A percentile compares a stretch with the other conserved stretches of the same genome.
Evolutionary conservation across 2,329 filamentous ascomycete species (phyloP).

Genomic region (Grosmannia penicillata): DNA sequence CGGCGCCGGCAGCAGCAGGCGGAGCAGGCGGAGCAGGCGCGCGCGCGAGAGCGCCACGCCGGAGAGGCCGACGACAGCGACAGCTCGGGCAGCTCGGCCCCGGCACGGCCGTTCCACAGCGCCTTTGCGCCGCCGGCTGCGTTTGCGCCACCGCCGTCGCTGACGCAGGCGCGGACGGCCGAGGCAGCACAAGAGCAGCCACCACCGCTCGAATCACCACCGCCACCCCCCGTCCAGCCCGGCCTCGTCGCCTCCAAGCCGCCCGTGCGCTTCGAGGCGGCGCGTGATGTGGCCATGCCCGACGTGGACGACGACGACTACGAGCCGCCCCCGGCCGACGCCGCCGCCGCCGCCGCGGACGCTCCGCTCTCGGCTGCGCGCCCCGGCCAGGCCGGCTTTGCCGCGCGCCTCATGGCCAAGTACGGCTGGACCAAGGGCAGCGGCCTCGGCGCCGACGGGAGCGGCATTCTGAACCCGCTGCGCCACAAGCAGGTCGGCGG

Average conservation of each 20-base stretch:
- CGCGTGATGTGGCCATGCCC: slow-evolving; percentile 16
- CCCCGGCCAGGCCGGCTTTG: slow-evolving; percentile 74
- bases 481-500: slow-evolving; percentile 70
- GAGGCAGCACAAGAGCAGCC: too few species aligned
- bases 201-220: slow-evolving; percentile 10
- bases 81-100: slow-evolving; percentile 8
- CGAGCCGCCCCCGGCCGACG: slow-evolving; percentile 6
- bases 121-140: slow-evolving; percentile 34
- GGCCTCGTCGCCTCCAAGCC: slow-evolving; percentile 59
- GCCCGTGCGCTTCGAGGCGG: slow-evolving; percentile 53
- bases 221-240: neutral
- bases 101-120: slow-evolving; percentile 1
- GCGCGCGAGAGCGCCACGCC: slow-evolving; percentile 28
- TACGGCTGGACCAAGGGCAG: slow-evolving; percentile 86
- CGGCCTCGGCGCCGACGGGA: slow-evolving; percentile 68
- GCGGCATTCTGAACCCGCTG: slow-evolving; percentile 74
- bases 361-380: slow-evolving; percentile 35
- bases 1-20: slow-evolving; percentile 30
- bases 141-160: slow-evolving; percentile 23
- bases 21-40: slow-evolving; percentile 22
- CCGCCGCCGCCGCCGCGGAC: slow-evolving; percentile 18
- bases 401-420: slow-evolving; percentile 77
- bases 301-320: slow-evolving; percentile 11
- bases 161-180: neutral
- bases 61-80: slow-evolving; percentile 6